Conservation (phyloP, 2,329 filamentous ascomycete species). For the Cercospora berteroae region DNA sequence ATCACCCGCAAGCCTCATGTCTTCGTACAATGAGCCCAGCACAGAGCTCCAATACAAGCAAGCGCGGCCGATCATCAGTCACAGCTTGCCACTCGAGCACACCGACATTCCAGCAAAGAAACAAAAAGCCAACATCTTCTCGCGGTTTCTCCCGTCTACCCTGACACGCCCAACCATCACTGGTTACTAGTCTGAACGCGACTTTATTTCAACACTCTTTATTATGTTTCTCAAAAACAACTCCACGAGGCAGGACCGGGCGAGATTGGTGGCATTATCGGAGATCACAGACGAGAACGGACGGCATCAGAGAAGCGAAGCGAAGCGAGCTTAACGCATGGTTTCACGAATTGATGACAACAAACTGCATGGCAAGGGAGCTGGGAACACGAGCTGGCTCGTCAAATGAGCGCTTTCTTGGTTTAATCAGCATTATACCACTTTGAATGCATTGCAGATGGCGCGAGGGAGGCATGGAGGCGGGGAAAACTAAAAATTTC, state of each 20-base stretch:
- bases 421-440: constrained; percentile 19
- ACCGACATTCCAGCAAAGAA: constrained; percentile 38
- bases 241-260: constrained; percentile 1
- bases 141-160: constrained; percentile 38
- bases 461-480: not conserved
- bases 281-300: not conserved
- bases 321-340: not conserved
- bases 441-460: constrained; percentile 16
- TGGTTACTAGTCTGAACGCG: constrained; percentile 21
- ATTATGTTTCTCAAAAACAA: not conserved
- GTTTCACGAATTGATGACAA: constrained; percentile 7
- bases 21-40: constrained; percentile 33
- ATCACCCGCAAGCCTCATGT: constrained; percentile 38
- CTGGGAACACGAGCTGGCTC: constrained; percentile 16
- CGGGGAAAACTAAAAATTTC: not conserved
- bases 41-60: constrained; percentile 42
- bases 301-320: not conserved
- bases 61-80: constrained; percentile 23
- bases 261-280: not conserved
- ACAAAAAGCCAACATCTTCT: constrained; percentile 40
- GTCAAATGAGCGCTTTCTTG: constrained; percentile 10
- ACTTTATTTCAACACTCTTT: constrained; percentile 3
- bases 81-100: constrained; percentile 31
- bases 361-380: constrained; percentile 9
- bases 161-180: constrained; percentile 23